Conservation (phyloP, 2,329 filamentous ascomycete genomes). For the Alternaria conjuncta region DNA sequence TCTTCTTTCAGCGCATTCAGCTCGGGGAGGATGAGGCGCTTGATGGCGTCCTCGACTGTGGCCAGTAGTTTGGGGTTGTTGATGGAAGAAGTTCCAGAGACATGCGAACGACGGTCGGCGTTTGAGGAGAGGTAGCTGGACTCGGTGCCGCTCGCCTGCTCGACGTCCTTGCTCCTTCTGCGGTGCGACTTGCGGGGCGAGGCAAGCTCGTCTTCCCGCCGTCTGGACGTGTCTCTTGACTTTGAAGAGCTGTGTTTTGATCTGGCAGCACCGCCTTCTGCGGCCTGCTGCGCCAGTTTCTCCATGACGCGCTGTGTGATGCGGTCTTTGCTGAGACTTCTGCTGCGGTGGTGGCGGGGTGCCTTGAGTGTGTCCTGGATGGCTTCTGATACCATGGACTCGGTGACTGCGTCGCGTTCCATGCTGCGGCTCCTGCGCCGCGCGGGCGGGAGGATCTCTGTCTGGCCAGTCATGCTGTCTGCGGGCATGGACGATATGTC, state of each 20-base stretch:
- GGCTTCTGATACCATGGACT: slow-evolving; percentile 22
- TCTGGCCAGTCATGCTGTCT: slow-evolving; percentile 71
- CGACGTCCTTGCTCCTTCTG: slow-evolving; percentile 55
- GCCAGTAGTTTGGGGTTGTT: slow-evolving; percentile 91
- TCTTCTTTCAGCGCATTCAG: slow-evolving; percentile 90
- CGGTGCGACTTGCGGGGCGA: slow-evolving; percentile 42
- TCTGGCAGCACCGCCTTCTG: slow-evolving; percentile 47
- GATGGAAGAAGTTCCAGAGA: slow-evolving; percentile 69
- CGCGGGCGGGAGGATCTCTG: slow-evolving; percentile 53
- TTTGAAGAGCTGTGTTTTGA: slow-evolving; percentile 19
- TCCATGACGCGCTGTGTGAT: slow-evolving; percentile 73
- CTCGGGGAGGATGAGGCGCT: slow-evolving; percentile 87
- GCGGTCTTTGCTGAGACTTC: slow-evolving; percentile 70
- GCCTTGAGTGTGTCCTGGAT: slow-evolving; percentile 61
- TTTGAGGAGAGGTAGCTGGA: slow-evolving; percentile 68
- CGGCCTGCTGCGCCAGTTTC: slow-evolving; percentile 64
- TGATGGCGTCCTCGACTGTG: slow-evolving; percentile 92
- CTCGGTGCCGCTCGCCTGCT: slow-evolving; percentile 60
- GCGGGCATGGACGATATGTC: slow-evolving; percentile 85
- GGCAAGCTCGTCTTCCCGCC: slow-evolving; percentile 37
- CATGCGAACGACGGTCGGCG: slow-evolving; percentile 62
- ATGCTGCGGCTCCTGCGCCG: slow-evolving; percentile 60
- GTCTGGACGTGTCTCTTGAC: slow-evolving; percentile 21
- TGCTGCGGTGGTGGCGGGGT: slow-evolving; percentile 63
- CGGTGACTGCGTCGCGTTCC: slow-evolving; percentile 48